Conservation (phyloP, 2,329 filamentous ascomycete genomes). For the Ceratocystis huliohia region DNA sequence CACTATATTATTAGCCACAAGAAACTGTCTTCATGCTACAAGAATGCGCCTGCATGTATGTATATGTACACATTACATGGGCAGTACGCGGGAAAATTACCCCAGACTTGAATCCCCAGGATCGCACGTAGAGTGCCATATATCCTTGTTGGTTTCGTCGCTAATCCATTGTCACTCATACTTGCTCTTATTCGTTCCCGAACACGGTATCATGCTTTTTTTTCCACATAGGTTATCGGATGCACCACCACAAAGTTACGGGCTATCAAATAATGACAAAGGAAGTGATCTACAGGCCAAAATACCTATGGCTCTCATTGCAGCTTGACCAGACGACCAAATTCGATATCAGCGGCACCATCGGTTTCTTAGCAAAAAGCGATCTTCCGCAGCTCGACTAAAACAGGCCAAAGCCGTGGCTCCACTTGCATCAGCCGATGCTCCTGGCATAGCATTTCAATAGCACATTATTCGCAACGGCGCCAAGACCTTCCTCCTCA, state of each 20-base stretch:
- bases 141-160: slow-evolving; percentile 3
- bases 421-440: background rate
- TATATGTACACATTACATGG: background rate
- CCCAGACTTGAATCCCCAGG: background rate
- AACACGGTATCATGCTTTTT: background rate
- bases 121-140: background rate
- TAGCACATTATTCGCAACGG: background rate
- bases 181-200: background rate
- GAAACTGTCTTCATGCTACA: background rate
- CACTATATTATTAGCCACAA: background rate
- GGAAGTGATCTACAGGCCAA: background rate
- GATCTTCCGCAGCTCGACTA: background rate
- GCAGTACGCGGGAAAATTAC: background rate
- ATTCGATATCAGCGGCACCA: background rate
- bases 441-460: background rate
- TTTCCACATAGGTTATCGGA: background rate
- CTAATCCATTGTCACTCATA: background rate
- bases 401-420: background rate
- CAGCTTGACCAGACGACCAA: background rate
- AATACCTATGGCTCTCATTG: background rate
- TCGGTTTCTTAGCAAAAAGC: background rate
- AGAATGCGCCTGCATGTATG: background rate
- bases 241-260: background rate
- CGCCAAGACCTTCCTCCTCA: background rate
- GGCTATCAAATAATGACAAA: background rate